Base-by-base conservation (phyloP, 1,284 basidiomycete genomes). In the Heterobasidion irregulare region DNA sequence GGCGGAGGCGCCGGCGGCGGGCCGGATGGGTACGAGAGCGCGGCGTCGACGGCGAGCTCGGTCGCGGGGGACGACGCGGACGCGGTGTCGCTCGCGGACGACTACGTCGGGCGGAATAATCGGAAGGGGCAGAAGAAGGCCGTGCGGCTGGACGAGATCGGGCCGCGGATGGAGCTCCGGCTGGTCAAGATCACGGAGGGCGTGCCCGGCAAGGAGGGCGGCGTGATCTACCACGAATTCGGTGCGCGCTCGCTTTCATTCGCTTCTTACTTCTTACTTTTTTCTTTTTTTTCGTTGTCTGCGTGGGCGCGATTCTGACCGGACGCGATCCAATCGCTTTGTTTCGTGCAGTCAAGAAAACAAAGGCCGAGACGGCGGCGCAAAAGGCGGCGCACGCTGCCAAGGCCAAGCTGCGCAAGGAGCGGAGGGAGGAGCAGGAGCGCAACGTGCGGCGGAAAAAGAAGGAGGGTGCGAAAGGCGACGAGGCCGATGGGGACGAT, bases 141-240 rank as follows among this genome's bases (percentile, higher is more conserved):
- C 2, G 92, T 99, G 1, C 79, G 86, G 58, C 75, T 99, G 56
- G 89, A 95, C 55, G 97, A 99, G 72, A 85, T 98, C 52, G 97
- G 97, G 0, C 97, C 97, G 33, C 77, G 97, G 63, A 87, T 99
- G 83, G 97, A 99, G 71, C 73, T 98, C 61, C 81, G 82, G 62
- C 76, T 99, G 59, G 83, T 98, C 66, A 99, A 99, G 77, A 92
- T 99, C 59, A 84, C 87, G 16, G 95, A 98, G 70, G 94, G 95
- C n/a, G 75, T 92, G 8, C 92, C 93, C 3, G 93, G 93, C 8
- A 89, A 83, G 66, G 91, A 94, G 67, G 90, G 93, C 2, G 80
- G 81, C 61, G 92, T 97, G 1, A 86, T 98, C 47, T 95, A 89
- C 73, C 95, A 98, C 68, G 87, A 92, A 70, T 89, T 94, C 63